A percentile compares a stretch with the other conserved stretches of the same genome.
phyloP scores from a whole-genome alignment of 768 basidiomycete species.

The Hemileccinum impolitum region DNA sequence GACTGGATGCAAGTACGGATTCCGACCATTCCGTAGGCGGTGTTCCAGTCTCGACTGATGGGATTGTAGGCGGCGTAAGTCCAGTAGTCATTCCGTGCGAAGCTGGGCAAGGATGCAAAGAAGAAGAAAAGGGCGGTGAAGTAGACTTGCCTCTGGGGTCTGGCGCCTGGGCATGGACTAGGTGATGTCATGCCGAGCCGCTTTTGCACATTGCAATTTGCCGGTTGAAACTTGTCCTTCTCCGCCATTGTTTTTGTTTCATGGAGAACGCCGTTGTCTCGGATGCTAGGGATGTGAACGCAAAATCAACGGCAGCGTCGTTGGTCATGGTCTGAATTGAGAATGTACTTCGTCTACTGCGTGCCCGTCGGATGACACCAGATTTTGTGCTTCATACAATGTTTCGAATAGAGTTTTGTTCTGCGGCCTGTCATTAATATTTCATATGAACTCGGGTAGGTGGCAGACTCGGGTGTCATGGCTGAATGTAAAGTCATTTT shows the following conservation, averaged over 20 bases:
- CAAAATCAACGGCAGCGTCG: too few species aligned
- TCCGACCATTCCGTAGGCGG: constrained; percentile 20
- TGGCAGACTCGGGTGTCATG: too few species aligned
- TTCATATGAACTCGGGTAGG: too few species aligned
- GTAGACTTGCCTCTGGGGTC: background rate
- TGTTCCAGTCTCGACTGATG: constrained; percentile 12
- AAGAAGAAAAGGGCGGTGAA: background rate
- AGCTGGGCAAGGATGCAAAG: too few species aligned
- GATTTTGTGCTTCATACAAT: too few species aligned
- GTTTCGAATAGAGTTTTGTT: too few species aligned
- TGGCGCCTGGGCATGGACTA: constrained; percentile 7
- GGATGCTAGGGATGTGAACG: too few species aligned
- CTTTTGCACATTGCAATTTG: constrained; percentile 1
- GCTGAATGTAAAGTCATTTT: too few species aligned
- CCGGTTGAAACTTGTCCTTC: constrained; percentile 7
- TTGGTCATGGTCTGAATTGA: too few species aligned
- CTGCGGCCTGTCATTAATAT: too few species aligned
- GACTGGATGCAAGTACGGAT: constrained; percentile 13
- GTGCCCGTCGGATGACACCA: too few species aligned
- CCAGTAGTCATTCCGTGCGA: constrained; percentile 11
- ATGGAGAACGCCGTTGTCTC: background rate
- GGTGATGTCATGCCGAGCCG: constrained; percentile 27
- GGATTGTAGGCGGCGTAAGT: constrained; percentile 15
- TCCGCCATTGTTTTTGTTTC: background rate
- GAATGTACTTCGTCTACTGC: too few species aligned